Evolutionary conservation across 352 stramenopile species (phyloP).

Genomic region (Globisporangium echinulatum): DNA sequence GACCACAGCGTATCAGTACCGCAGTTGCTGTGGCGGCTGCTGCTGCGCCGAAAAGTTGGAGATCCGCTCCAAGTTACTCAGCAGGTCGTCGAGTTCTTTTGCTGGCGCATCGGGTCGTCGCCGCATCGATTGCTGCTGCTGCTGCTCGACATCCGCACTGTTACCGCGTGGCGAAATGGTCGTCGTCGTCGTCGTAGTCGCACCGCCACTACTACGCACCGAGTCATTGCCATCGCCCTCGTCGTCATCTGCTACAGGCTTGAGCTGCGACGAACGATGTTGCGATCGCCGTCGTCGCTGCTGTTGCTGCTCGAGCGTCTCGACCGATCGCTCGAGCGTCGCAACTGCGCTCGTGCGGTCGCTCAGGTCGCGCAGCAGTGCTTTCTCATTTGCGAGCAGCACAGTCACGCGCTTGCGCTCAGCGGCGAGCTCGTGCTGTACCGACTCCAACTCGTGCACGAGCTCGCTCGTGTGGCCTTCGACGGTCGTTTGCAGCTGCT

Average conservation of each 20-base stretch:
- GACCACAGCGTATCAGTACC: not conserved
- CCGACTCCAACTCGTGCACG: constrained; percentile 61
- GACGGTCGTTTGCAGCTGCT: constrained; percentile 56
- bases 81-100: constrained; percentile 57
- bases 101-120: constrained; percentile 16
- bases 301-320: constrained; percentile 27
- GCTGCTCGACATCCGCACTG: constrained; percentile 7
- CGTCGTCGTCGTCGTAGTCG: constrained; percentile 4
- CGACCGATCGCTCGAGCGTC: constrained; percentile 45
- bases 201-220: constrained; percentile 2
- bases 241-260: not conserved
- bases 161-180: constrained; percentile 2
- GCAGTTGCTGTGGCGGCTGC: constrained; percentile 6
- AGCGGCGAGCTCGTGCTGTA: constrained; percentile 57
- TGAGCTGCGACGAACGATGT: not conserved
- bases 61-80: constrained; percentile 65
- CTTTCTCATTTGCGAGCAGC: constrained; percentile 66
- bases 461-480: constrained; percentile 58
- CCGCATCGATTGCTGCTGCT: constrained; percentile 6
- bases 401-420: constrained; percentile 58
- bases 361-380: constrained; percentile 58
- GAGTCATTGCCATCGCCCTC: not conserved
- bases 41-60: constrained; percentile 47
- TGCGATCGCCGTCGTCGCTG: not conserved
- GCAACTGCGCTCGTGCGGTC: constrained; percentile 48